Percentiles rank a stretch among this genome's conserved stretches.
phyloP scores from a whole-genome alignment of 495 filamentous ascomycete genomes.

The Articulospora tetracladia region DNA sequence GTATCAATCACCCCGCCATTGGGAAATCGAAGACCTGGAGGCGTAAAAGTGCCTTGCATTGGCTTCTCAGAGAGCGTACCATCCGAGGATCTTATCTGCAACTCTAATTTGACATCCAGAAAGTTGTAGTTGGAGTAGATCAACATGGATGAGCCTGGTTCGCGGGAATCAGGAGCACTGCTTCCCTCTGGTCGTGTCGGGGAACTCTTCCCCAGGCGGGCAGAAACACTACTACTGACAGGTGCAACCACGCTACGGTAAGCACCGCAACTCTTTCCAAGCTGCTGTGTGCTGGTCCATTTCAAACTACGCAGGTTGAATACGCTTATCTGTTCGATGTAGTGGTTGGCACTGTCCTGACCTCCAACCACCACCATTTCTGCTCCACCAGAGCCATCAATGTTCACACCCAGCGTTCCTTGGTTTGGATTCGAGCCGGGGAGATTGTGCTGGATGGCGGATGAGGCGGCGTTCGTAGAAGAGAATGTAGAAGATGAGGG shows the following conservation, averaged over 20 bases:
- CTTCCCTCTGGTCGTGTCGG: slow-evolving; percentile 22
- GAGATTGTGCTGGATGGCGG: slow-evolving; percentile 85
- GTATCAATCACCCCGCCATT: slow-evolving; percentile 92
- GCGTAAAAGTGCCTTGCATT: slow-evolving; percentile 83
- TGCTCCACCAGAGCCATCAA: slow-evolving; percentile 88
- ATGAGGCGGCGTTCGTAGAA: slow-evolving; percentile 74
- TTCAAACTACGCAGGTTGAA: slow-evolving; percentile 96
- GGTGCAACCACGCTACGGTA: slow-evolving; percentile 94
- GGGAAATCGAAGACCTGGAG: slow-evolving; percentile 89
- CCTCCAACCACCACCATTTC: slow-evolving; percentile 98
- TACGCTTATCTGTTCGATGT: slow-evolving; percentile 96
- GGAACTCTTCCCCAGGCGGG: slow-evolving; percentile 60
- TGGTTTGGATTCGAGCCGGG: slow-evolving; percentile 75
- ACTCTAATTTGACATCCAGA: slow-evolving; percentile 89
- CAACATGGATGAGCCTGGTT: slow-evolving; percentile 79
- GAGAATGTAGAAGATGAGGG: slow-evolving; percentile 83
- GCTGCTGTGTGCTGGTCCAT: slow-evolving; percentile 81
- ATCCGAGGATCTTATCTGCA: slow-evolving; percentile 83
- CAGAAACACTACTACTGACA: slow-evolving; percentile 57
- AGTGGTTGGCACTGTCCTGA: slow-evolving; percentile 95
- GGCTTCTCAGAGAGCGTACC: slow-evolving; percentile 81
- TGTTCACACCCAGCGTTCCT: slow-evolving; percentile 76
- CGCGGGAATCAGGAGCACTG: slow-evolving; percentile 43
- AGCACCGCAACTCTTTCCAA: slow-evolving; percentile 90
- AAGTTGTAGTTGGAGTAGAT: slow-evolving; percentile 99